A percentile compares a stretch with the other conserved stretches of the same genome.
These are phyloP conservation scores for Coriaria nepalensis DNA, from an alignment of 306 rosid species.

Conservation along the genomic window DNA sequence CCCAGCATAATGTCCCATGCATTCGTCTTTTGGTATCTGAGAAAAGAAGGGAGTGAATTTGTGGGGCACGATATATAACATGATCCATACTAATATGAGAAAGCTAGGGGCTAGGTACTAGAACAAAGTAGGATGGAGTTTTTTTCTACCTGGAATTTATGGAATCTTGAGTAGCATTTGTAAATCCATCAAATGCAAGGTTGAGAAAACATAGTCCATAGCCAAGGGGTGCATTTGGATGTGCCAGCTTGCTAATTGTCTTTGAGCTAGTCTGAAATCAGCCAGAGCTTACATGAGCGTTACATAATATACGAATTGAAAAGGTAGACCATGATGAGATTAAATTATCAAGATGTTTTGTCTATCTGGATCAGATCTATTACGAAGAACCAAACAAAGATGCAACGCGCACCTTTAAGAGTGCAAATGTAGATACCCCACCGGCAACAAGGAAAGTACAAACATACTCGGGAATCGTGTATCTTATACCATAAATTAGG, in stretches of 20 bases:
- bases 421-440: constrained; percentile 88
- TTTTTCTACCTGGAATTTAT: constrained; percentile 48
- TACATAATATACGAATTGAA: background rate
- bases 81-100: no score
- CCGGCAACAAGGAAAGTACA: constrained; percentile 94
- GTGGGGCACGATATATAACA: no score
- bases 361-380: no score
- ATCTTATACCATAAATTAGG: constrained; percentile 67
- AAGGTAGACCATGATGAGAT: no score
- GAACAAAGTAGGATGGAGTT: background rate
- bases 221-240: constrained; percentile 96
- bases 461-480: constrained; percentile 64
- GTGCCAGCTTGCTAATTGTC: constrained; percentile 79
- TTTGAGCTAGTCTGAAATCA: constrained; percentile 80
- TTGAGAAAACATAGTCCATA: constrained; percentile 86
- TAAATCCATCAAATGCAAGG: constrained; percentile 97
- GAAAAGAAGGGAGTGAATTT: constrained; percentile 12
- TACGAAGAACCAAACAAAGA: background rate
- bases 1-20: constrained; percentile 98
- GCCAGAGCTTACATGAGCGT: constrained; percentile 11
- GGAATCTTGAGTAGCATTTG: constrained; percentile 99
- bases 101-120: background rate
- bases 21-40: constrained; percentile 85
- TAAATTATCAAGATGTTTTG: no score
- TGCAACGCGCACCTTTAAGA: constrained; percentile 50